Base-by-base conservation (phyloP, 2,329 filamentous ascomycete species). In the Xylariaceae sp. region DNA sequence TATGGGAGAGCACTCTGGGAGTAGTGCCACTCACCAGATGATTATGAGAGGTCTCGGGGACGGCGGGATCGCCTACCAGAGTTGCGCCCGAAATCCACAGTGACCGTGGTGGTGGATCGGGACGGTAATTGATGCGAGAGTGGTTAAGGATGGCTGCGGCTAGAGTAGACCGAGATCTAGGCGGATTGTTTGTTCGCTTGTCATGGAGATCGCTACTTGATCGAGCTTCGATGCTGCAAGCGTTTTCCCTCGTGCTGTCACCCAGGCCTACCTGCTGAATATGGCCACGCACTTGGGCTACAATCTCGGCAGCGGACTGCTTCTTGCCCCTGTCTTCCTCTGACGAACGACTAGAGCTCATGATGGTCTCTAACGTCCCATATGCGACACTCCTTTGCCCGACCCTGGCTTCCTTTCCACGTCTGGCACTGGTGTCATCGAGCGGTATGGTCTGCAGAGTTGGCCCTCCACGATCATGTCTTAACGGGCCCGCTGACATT, bases 291-390 rank as follows among this genome's bases (percentile, higher is more conserved):
- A 83, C 77, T 57, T 82, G 78, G 5, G 81, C 80, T 0, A 80
- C 78, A 30, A 86, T 74, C 58, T 84, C 82, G 1, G 79, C 75
- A 0, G 83, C 84, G 0, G 82, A 77, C 67, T 81, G 85, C 71
- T 83, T 85, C 65, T 79, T 82, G n/a, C 78, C 75, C 65, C 78
- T 81, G 48, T 85, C 84, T 63, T 87, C 84, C 23, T 85, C 83
- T 0, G 84, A 86, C 1, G 84, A 87, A 30, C 83, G 79, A 61
- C 84, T 87, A 0, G 82, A 85, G 23, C 83, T 86, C 77, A 87
- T 87, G 67, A 87, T 87, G 0, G 84, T 87, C 66, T 88, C 84
- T 3, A 87, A 72, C 0, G 83, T 87, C 2, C 83, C 82, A 70
- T 86, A 83, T 4, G 84, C 84, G 23, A 76, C 75, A 60, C 81